phyloP scores from a whole-genome alignment of 2,329 filamentous ascomycete species.

The Fusarium sp. region DNA sequence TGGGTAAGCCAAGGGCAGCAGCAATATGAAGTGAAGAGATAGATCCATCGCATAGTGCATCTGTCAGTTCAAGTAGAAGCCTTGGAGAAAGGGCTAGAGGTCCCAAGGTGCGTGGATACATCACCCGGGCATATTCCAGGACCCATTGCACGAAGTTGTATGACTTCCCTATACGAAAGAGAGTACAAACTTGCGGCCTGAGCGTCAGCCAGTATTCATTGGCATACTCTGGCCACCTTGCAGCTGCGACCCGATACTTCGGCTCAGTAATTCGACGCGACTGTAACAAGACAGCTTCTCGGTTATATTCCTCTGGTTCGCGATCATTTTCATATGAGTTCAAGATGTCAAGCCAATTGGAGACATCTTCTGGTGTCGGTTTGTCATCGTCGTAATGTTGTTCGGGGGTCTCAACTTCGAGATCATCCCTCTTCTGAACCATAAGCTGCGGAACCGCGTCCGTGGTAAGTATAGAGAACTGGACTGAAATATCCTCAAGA shows the following conservation, averaged over 20 bases:
- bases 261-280: constrained; percentile 41
- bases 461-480: constrained; percentile 36
- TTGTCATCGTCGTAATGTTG: constrained; percentile 12
- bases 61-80: constrained; percentile 47
- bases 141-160: constrained; percentile 54
- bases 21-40: constrained; percentile 52
- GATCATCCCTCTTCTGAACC: constrained; percentile 4
- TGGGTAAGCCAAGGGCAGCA: constrained; percentile 49
- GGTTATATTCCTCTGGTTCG: constrained; percentile 47
- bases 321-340: constrained; percentile 39
- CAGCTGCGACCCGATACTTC: constrained; percentile 46
- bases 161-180: constrained; percentile 46
- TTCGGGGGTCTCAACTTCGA: constrained; percentile 2
- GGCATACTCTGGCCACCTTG: constrained; percentile 45
- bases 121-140: constrained; percentile 50
- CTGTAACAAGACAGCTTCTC: constrained; percentile 40
- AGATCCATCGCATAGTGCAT: constrained; percentile 45
- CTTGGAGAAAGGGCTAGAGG: constrained; percentile 36
- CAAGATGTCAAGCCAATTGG: constrained; percentile 38
- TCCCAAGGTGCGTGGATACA: constrained; percentile 45
- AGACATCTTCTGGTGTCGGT: constrained; percentile 32
- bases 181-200: constrained; percentile 39
- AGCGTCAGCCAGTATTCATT: constrained; percentile 48
- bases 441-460: constrained; percentile 36
- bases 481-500: constrained; percentile 36